phyloP scores from a whole-genome alignment of 768 basidiomycete species.

The Russula brevipes region DNA sequence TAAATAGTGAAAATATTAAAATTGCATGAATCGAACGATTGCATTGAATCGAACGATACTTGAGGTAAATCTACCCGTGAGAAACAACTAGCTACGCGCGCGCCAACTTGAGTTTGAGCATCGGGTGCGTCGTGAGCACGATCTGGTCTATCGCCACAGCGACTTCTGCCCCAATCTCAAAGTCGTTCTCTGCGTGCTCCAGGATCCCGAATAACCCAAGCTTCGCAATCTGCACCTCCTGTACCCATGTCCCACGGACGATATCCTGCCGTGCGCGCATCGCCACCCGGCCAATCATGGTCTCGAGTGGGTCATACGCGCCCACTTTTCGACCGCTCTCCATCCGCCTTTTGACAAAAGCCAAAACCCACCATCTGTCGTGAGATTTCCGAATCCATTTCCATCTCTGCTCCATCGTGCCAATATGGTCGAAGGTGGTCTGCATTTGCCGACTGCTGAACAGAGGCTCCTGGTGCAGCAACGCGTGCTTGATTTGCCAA shows the following conservation, averaged over 20 bases:
- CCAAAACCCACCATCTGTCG: constrained; percentile 39
- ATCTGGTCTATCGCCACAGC: constrained; percentile 30
- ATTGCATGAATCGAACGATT: background rate
- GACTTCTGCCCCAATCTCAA: constrained; percentile 30
- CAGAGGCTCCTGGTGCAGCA: constrained; percentile 43
- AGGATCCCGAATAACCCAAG: constrained; percentile 29
- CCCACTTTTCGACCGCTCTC: constrained; percentile 24
- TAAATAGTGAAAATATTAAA: background rate
- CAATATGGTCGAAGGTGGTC: constrained; percentile 38
- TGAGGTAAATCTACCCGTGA: background rate
- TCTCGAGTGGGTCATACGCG: constrained; percentile 30
- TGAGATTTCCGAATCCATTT: constrained; percentile 33
- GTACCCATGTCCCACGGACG: constrained; percentile 14
- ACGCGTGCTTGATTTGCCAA: constrained; percentile 87
- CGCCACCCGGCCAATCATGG: constrained; percentile 28
- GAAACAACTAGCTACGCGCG: background rate
- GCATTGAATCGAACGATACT: constrained; percentile 1
- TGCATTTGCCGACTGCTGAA: constrained; percentile 47
- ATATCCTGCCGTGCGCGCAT: constrained; percentile 23
- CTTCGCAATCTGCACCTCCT: constrained; percentile 29
- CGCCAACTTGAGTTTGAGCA: constrained; percentile 2
- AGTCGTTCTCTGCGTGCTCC: constrained; percentile 16
- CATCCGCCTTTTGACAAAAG: constrained; percentile 39
- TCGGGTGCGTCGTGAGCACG: constrained; percentile 22
- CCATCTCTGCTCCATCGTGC: constrained; percentile 34